These are phyloP conservation scores for Zalerion maritima DNA, from an alignment of 495 filamentous ascomycete species.

Conservation along the genomic window DNA sequence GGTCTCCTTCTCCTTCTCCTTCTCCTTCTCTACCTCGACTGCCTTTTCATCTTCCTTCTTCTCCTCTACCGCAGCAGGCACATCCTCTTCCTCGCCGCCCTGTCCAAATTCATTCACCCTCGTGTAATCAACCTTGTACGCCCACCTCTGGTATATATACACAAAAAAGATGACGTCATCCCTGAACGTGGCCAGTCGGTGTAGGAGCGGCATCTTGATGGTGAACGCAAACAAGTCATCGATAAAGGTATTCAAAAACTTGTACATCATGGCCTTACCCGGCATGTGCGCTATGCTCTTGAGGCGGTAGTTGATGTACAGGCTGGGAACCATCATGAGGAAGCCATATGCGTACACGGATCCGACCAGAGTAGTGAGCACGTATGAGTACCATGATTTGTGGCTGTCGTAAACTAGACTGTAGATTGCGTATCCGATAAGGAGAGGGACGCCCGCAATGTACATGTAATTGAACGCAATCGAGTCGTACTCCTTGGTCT, in stretches of 20 bases:
- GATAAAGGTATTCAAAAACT: conserved; percentile 70
- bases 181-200: conserved; percentile 83
- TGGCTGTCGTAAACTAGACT: conserved; percentile 85
- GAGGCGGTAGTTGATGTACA: conserved; percentile 98
- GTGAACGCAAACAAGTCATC: conserved; percentile 82
- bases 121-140: conserved; percentile 83
- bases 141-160: conserved; percentile 89
- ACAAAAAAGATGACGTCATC: conserved; percentile 98
- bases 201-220: conserved; percentile 95
- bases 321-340: conserved; percentile 94
- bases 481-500: conserved; percentile 95
- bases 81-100: conserved; percentile 71
- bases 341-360: conserved; percentile 97
- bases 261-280: conserved; percentile 88
- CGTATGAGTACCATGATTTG: conserved; percentile 95
- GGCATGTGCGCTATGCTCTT: conserved; percentile 98
- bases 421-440: conserved; percentile 80
- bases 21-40: conserved; percentile 6
- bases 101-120: conserved; percentile 97
- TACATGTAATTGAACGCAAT: conserved; percentile 97
- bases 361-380: conserved; percentile 80
- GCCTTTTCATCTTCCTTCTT: conserved; percentile 20
- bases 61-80: too few relatives aligned
- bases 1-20: conserved; percentile 7
- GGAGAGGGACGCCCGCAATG: conserved; percentile 72